Evolutionary conservation across 768 basidiomycete genomes (phyloP), one percentile per base, ranked within the genome.

Genomic region (Mycena olivaceomarginata): DNA sequence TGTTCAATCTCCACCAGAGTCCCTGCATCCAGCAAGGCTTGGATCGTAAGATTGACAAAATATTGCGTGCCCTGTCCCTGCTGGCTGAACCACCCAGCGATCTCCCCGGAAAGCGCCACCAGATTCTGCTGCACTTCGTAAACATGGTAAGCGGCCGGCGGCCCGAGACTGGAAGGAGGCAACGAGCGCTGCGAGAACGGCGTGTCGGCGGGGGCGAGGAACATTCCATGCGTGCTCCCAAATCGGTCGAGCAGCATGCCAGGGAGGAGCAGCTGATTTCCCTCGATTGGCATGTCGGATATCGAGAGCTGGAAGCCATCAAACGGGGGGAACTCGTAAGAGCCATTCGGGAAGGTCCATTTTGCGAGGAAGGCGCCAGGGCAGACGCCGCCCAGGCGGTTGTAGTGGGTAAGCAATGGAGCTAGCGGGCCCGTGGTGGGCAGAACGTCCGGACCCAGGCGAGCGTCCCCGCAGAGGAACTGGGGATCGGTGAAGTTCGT

Each of bases 51-150:
- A 16, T 63, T 46, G 25, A 70, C 25, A 15, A 41, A 53, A 43
- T 72, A 72, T 51, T 72, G 71, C 12, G 71, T 72, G 22, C 71
- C 71, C 40, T 72, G 71, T 20, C 71, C 70, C 20, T 45, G 70
- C 20, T 72, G 70, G 20, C 62, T n/a, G 48, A 72, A 72, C 70
- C 70, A 72, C 39, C 11, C 13, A 2, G 71, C 71, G 20, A 65
- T 72, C 63, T n/a, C 22, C 40, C 71, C 71, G 39, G 71, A 3
- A 13, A 72, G 63, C 20, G n/a, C 62, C 39, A 39, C 45, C 15
- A 65, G 25, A 13, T 56, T 20, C 10, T 9, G 37, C 10, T 72
- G 15, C 20, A 72, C 62, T 18, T 18, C 31, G 25, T 72, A 72
- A 2, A 72, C 62, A 45, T 72, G 71, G 39, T 72, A 72, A 3